These are phyloP conservation scores for Leucoagaricus sp. DNA, from an alignment of 1,284 basidiomycete species.

Conservation along the genomic window DNA sequence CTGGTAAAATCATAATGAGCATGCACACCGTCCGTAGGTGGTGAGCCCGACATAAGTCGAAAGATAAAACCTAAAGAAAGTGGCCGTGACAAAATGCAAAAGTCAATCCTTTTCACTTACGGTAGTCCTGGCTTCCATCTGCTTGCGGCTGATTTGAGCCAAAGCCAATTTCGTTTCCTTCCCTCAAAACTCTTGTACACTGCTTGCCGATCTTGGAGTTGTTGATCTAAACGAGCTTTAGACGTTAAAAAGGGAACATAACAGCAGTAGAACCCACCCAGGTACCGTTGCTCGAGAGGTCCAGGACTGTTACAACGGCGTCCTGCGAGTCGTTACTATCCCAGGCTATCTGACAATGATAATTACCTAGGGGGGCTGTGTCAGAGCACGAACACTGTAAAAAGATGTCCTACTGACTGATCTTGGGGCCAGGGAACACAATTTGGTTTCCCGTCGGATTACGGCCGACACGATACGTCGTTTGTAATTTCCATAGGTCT, in stretches of 20 bases:
- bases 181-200: constrained; percentile 59
- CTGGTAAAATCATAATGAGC: constrained; percentile 62
- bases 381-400: constrained; percentile 9
- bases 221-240: constrained; percentile 59
- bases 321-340: constrained; percentile 54
- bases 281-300: constrained; percentile 84
- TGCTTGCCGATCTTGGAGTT: constrained; percentile 62
- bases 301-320: constrained; percentile 65
- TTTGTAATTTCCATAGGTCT: constrained; percentile 56
- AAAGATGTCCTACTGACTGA: constrained; percentile 57
- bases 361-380: constrained; percentile 51
- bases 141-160: constrained; percentile 55
- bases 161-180: constrained; percentile 84
- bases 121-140: constrained; percentile 57
- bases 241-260: background rate
- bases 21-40: constrained; percentile 53
- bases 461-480: constrained; percentile 56
- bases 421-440: constrained; percentile 62
- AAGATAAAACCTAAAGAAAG: constrained; percentile 41
- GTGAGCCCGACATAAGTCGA: constrained; percentile 52
- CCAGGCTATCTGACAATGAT: constrained; percentile 67
- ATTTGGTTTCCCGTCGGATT: constrained; percentile 49
- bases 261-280: constrained; percentile 56
- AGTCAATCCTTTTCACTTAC: constrained; percentile 32
- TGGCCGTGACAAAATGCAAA: constrained; percentile 13